Conservation (phyloP, 345 rosid genomes). For the Laguncularia racemosa region DNA sequence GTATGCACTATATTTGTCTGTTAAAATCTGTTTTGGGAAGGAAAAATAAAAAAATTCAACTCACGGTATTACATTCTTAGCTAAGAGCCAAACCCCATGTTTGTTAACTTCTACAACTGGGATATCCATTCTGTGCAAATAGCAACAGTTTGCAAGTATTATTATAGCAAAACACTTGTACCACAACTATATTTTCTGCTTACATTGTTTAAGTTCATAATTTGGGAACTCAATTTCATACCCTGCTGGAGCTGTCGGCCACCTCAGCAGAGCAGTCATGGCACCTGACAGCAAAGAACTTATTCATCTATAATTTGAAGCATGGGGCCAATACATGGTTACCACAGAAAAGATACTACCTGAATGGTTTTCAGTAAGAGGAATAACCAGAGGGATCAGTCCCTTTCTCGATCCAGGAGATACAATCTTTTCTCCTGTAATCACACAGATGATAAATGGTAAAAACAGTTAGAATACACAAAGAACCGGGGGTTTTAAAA, state of each 20-base stretch:
- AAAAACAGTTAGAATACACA: constrained; percentile 5
- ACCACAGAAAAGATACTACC: constrained; percentile 24
- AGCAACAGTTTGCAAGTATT: constrained; percentile 13
- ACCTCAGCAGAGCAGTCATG: constrained; percentile 69
- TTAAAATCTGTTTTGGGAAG: no score
- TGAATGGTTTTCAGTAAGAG: constrained; percentile 56
- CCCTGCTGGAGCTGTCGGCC: constrained; percentile 96
- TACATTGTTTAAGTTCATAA: constrained; percentile 2
- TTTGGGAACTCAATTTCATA: constrained; percentile 19
- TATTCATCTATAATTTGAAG: neutral
- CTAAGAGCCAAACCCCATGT: constrained; percentile 81
- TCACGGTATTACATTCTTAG: constrained; percentile 64
- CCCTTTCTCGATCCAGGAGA: constrained; percentile 77
- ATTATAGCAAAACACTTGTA: constrained; percentile 2
- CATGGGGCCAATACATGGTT: neutral
- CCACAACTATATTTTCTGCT: constrained; percentile 1
- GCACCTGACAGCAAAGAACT: constrained; percentile 32
- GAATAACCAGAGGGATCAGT: constrained; percentile 65
- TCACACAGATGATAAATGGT: constrained; percentile 4
- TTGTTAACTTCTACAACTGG: constrained; percentile 81
- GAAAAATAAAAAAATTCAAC: constrained; percentile 5
- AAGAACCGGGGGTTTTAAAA: neutral
- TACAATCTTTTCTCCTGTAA: constrained; percentile 57
- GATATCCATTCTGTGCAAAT: constrained; percentile 72
- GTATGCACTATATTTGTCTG: no score